phyloP scores from a whole-genome alignment of 1,284 basidiomycete genomes.

The Meira miltonrushii region DNA sequence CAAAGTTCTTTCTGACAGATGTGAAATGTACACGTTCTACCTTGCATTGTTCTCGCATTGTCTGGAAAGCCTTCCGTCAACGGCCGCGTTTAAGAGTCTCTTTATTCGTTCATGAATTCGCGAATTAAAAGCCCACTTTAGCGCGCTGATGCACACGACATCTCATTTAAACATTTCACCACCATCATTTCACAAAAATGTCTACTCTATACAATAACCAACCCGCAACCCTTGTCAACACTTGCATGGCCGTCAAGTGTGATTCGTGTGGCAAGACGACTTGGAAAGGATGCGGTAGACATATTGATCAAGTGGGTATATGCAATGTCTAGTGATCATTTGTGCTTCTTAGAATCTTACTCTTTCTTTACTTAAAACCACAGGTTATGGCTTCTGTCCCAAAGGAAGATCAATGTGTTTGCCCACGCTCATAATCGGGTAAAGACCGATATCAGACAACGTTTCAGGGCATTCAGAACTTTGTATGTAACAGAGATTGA shows the following conservation, averaged over 20 bases:
- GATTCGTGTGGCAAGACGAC: constrained; percentile 7
- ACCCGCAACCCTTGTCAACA: background rate
- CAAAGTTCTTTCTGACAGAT: no score
- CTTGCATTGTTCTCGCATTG: no score
- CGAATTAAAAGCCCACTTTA: no score
- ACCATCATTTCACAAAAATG: no score
- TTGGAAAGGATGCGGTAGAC: constrained; percentile 6
- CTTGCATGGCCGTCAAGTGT: constrained; percentile 6
- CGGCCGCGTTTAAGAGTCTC: no score
- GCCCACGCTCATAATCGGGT: background rate
- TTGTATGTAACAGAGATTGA: background rate
- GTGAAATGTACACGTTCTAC: no score
- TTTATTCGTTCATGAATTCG: no score
- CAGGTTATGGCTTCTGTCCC: constrained; percentile 8
- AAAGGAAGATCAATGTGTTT: constrained; percentile 2
- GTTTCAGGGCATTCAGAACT: background rate
- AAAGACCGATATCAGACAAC: background rate
- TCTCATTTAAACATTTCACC: no score
- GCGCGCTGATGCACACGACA: no score
- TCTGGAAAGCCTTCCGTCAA: no score
- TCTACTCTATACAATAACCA: no score
- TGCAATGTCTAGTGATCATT: background rate
- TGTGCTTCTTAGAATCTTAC: background rate
- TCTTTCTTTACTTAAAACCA: background rate
- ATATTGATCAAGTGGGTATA: constrained; percentile 3